Percentiles rank a stretch among this genome's conserved stretches.
Evolutionary conservation across 768 basidiomycete species (phyloP).

Genomic region (Pulveroboletus sp.): DNA sequence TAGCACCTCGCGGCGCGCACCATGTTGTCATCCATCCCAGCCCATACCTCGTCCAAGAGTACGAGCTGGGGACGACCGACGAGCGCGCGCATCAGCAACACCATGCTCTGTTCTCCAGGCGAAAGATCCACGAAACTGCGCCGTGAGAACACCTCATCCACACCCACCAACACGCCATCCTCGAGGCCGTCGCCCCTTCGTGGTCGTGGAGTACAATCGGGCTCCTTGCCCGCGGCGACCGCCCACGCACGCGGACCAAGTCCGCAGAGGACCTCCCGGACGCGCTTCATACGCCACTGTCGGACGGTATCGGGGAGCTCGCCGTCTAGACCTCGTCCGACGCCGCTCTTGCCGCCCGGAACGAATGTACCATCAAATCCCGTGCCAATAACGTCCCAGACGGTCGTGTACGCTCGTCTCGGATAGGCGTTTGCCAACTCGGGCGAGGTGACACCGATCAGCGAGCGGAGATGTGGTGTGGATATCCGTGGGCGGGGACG

Average conservation of each 20-base stretch:
- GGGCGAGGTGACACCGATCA: constrained; percentile 79
- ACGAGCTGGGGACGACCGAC: constrained; percentile 71
- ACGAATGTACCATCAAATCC: constrained; percentile 88
- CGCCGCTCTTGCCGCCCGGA: constrained; percentile 38
- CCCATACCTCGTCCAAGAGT: constrained; percentile 88
- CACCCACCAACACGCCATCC: not conserved
- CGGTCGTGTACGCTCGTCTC: constrained; percentile 56
- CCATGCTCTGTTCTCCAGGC: constrained; percentile 71
- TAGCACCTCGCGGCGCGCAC: constrained; percentile 60
- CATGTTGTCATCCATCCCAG: constrained; percentile 85
- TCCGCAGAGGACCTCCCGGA: constrained; percentile 56
- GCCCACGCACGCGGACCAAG: constrained; percentile 60
- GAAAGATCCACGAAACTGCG: constrained; percentile 60
- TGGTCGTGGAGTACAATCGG: not conserved
- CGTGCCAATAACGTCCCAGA: constrained; percentile 78
- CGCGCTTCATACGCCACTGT: constrained; percentile 36
- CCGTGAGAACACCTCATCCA: constrained; percentile 41
- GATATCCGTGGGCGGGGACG: constrained; percentile 60
- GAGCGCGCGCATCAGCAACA: constrained; percentile 81
- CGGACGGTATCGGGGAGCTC: constrained; percentile 31
- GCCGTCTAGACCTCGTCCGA: constrained; percentile 44
- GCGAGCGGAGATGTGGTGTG: constrained; percentile 58
- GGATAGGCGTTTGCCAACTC: constrained; percentile 93
- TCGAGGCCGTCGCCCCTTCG: not conserved
- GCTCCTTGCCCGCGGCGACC: not conserved